These are phyloP conservation scores for Neostapfia colusana DNA, from an alignment of 176 grass and related monocot genomes.

Conservation along the genomic window DNA sequence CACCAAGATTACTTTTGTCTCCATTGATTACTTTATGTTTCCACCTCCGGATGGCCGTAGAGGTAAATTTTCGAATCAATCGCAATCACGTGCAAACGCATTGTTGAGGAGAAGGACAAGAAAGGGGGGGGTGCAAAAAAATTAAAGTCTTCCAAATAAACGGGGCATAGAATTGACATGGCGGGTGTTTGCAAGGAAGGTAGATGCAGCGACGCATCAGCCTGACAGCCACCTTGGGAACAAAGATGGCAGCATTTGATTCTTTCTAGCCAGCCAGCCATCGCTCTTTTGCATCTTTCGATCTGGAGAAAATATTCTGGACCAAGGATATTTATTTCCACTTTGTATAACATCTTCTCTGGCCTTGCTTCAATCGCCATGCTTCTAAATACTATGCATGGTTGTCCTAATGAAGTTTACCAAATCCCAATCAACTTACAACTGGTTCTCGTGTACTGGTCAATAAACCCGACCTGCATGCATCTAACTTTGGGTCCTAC, in stretches of 20 bases:
- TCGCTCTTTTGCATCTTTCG: constrained; percentile 47
- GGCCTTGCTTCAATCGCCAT: constrained; percentile 57
- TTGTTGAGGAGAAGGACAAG: constrained; percentile 19
- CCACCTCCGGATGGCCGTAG: constrained; percentile 16
- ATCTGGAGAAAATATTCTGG: constrained; percentile 33
- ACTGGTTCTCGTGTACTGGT: constrained; percentile 26
- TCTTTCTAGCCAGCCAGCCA: constrained; percentile 28
- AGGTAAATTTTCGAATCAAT: constrained; percentile 41
- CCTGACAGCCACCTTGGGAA: constrained; percentile 50
- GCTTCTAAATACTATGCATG: constrained; percentile 2
- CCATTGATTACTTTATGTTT: constrained; percentile 28
- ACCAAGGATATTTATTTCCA: background rate
- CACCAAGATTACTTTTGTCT: constrained; percentile 3
- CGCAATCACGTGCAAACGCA: constrained; percentile 38
- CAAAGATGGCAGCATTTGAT: constrained; percentile 57
- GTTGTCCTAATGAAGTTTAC: constrained; percentile 39
- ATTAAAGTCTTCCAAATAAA: background rate
- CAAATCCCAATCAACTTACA: constrained; percentile 43
- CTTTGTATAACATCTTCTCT: background rate
- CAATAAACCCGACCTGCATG: constrained; percentile 35
- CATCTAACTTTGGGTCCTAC: constrained; percentile 54
- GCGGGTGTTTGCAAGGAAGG: constrained; percentile 44
- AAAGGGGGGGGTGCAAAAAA: too few relatives aligned
- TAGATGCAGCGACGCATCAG: constrained; percentile 42
- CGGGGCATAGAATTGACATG: background rate